phyloP scores from a whole-genome alignment of 2,329 filamentous ascomycete genomes.

The Botrytis byssoidea region DNA sequence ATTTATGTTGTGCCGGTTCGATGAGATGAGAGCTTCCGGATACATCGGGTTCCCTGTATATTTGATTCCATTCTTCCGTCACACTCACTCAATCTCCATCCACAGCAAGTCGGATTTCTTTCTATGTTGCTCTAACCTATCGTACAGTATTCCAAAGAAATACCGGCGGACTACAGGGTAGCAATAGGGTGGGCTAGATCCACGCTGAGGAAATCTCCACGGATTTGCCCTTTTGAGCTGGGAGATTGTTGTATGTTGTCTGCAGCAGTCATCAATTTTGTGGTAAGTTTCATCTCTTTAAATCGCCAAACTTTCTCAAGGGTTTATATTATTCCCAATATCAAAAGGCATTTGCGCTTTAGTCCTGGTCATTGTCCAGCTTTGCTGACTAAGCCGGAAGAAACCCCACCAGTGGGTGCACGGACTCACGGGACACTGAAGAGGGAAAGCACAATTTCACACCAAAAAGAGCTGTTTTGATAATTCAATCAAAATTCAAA shows the following conservation, averaged over 20 bases:
- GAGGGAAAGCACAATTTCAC: too few relatives aligned
- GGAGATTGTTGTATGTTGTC: not conserved
- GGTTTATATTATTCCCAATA: not conserved
- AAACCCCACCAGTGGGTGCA: too few relatives aligned
- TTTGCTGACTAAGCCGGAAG: not conserved
- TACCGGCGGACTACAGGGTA: not conserved
- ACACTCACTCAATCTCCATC: fast-evolving
- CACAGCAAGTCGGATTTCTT: not conserved
- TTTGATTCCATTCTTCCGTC: not conserved
- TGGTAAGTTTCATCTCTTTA: not conserved
- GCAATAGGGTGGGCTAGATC: not conserved
- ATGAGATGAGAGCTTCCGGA: too few relatives aligned
- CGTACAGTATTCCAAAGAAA: not conserved
- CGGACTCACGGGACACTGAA: too few relatives aligned
- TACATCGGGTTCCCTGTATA: not conserved
- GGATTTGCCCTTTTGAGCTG: not conserved
- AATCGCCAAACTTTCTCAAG: not conserved
- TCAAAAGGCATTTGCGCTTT: not conserved
- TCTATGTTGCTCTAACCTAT: not conserved
- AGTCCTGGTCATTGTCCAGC: not conserved
- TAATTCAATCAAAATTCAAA: too few relatives aligned
- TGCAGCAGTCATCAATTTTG: not conserved
- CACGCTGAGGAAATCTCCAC: not conserved
- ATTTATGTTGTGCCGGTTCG: too few relatives aligned
- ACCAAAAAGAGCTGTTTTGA: too few relatives aligned